phyloP scores from a whole-genome alignment of 345 rosid genomes.

The Citrus cavaleriei region DNA sequence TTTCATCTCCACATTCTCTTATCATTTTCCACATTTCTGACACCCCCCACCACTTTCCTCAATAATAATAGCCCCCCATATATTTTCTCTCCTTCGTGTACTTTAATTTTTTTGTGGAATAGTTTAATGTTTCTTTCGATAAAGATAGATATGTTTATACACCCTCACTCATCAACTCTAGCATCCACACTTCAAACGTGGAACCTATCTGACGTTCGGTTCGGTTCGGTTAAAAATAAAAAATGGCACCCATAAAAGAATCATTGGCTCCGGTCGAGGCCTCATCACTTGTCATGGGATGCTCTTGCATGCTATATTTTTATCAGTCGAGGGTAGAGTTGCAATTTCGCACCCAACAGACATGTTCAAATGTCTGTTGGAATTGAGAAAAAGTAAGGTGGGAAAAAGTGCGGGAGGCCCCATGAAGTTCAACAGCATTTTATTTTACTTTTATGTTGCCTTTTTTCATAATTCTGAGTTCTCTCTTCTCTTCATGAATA shows the following conservation, averaged over 20 bases:
- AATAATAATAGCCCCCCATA: constrained; percentile 27
- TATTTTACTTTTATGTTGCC: too few relatives aligned
- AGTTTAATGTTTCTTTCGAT: background rate
- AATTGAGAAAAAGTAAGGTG: constrained; percentile 21
- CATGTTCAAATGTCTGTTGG: constrained; percentile 35
- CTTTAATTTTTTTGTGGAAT: constrained; percentile 2
- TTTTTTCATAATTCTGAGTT: constrained; percentile 16
- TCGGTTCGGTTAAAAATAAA: too few relatives aligned
- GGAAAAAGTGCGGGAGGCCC: constrained; percentile 25
- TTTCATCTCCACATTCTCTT: constrained; percentile 28
- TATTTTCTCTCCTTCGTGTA: background rate
- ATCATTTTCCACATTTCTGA: constrained; percentile 8
- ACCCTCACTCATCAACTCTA: background rate
- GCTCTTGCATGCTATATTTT: background rate
- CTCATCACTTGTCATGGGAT: background rate
- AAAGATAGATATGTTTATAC: background rate
- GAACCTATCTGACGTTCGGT: too few relatives aligned
- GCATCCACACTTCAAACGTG: too few relatives aligned
- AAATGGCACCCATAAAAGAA: too few relatives aligned
- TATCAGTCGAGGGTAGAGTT: constrained; percentile 4
- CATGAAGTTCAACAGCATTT: constrained; percentile 16
- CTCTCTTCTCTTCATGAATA: constrained; percentile 15
- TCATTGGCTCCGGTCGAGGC: background rate
- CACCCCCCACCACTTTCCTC: constrained; percentile 23
- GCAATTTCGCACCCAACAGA: constrained; percentile 32